Evolutionary conservation across 2,329 filamentous ascomycete genomes (phyloP), one percentile per base, ranked within the genome.

Genomic region (Trichoderma sp.): DNA sequence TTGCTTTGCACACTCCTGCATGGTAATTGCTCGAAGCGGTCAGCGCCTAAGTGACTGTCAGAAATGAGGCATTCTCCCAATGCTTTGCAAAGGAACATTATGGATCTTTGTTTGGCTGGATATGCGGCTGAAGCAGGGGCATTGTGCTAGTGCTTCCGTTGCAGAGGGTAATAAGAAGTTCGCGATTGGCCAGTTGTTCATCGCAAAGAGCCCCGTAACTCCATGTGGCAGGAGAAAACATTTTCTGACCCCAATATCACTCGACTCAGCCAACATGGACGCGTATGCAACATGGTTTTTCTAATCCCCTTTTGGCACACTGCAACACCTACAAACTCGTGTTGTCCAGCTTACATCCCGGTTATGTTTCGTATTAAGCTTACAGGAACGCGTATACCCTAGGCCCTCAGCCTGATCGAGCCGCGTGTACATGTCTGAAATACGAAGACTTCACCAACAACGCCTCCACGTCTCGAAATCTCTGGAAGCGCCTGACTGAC

Each of bases 281-380:
- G 48, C 48, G 24, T 30, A 30, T 30, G 26, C 9, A 7, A n/a
- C 7, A 45, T n/a, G 30, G 1, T 3, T 10, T 34, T 34, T 10
- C 10, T 34, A 34, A n/a, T n/a, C n/a, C 43, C 43, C 19, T 5
- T 1, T 44, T 44, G 15, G 15, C 17, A n/a, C 43, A 44, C 15
- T n/a, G 5, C 10, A n/a, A 51, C 10, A 14, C 24, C 15, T 51
- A 30, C 43, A 30, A 7, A 15, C 26, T 30, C 7, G 21, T 14
- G 14, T 50, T 24, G 14, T 50, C 28, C 28, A 50, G 47, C 47
- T 51, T 51, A 51, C 50, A 39, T 14, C 28, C 17, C 9, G 19
- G 17, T 15, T 39, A n/a, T n/a, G n/a, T n/a, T n/a, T 54, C 51
- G 51, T 54, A 21, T 39, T 54, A 54, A 54, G 28, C 51, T 54